Conservation (phyloP, 352 stramenopile species). For the Stramenopiles sp. region DNA sequence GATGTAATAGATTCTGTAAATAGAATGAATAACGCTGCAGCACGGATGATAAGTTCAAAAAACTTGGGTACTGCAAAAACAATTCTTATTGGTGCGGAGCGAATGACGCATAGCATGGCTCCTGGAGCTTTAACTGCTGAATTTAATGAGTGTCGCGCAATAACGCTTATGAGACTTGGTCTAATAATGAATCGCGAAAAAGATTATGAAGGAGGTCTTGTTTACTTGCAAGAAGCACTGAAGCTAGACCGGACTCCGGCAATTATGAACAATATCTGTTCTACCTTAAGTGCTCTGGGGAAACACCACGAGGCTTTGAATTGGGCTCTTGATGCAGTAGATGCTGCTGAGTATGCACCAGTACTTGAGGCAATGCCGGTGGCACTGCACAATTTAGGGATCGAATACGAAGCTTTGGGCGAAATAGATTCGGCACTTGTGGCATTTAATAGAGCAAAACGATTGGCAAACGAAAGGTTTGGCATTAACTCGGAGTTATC, state of each 20-base stretch:
- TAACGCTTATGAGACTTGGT: background rate
- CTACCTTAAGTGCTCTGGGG: background rate
- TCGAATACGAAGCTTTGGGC: background rate
- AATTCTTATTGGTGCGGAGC: background rate
- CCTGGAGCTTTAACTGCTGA: background rate
- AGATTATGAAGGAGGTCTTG: background rate
- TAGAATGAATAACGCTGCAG: background rate
- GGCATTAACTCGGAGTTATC: background rate
- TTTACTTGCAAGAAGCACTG: background rate
- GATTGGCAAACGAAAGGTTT: background rate
- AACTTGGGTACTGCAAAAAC: background rate
- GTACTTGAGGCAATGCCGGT: background rate
- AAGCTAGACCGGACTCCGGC: background rate
- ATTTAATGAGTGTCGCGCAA: background rate
- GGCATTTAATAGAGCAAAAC: background rate
- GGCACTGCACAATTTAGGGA: background rate
- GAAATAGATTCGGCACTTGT: background rate
- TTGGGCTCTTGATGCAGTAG: background rate
- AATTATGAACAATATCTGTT: background rate
- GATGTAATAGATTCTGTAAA: background rate
- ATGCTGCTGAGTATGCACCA: background rate
- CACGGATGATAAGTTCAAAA: background rate
- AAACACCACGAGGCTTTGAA: background rate
- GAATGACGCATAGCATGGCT: background rate
- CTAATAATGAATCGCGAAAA: background rate